Conservation (phyloP, 106 monocot genomes). For the Xerophyta viscosa region DNA sequence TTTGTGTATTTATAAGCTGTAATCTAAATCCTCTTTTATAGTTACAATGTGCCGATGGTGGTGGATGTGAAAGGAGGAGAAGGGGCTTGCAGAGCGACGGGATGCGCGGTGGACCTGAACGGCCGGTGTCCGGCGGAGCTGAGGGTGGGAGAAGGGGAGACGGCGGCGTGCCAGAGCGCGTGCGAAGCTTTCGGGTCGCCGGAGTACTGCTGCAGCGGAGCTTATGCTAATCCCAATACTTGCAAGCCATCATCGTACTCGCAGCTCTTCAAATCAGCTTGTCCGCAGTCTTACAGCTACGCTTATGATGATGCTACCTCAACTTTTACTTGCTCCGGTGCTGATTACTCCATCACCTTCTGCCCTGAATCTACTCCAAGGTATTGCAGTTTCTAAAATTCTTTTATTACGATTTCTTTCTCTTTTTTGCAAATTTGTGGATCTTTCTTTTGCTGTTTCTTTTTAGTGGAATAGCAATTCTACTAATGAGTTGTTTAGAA, state of each 20-base stretch:
- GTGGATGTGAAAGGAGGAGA: constrained; percentile 33
- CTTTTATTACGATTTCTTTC: background rate
- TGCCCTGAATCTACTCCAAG: constrained; percentile 19
- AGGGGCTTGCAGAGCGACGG: constrained; percentile 20
- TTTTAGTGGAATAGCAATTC: too few relatives aligned
- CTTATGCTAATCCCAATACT: constrained; percentile 13
- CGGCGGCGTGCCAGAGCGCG: constrained; percentile 20
- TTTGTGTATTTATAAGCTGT: too few relatives aligned
- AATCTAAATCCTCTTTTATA: too few relatives aligned
- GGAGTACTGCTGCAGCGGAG: constrained; percentile 26
- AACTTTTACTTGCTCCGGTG: constrained; percentile 31
- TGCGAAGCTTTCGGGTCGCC: constrained; percentile 27
- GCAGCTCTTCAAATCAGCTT: constrained; percentile 21
- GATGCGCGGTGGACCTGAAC: constrained; percentile 41
- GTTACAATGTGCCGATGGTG: constrained; percentile 54
- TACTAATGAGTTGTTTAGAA: too few relatives aligned
- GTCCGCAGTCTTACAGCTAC: constrained; percentile 36
- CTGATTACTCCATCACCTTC: constrained; percentile 27
- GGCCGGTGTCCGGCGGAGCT: constrained; percentile 33
- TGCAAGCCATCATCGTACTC: constrained; percentile 31
- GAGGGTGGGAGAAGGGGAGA: constrained; percentile 10
- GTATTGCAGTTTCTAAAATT: background rate
- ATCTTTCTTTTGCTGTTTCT: too few relatives aligned
- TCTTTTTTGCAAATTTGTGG: too few relatives aligned
- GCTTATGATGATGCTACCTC: constrained; percentile 31